Base-by-base conservation (phyloP, 495 filamentous ascomycete genomes). In the Neurospora africana region DNA sequence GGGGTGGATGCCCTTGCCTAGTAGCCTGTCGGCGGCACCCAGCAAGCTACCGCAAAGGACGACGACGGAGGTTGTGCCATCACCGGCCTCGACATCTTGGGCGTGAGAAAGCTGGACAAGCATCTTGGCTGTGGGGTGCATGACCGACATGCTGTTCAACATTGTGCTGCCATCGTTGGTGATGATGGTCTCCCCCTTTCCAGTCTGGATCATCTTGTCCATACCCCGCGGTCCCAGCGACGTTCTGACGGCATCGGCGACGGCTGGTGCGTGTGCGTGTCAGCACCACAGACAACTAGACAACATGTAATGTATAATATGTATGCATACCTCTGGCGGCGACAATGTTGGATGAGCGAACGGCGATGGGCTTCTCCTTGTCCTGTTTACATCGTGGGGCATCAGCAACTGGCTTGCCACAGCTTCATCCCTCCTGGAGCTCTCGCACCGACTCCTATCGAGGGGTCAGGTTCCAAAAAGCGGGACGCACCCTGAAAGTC, bases 181-280 rank as follows among this genome's bases (percentile, higher is more conserved):
- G 82, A 99, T 99, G 78, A 98, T 95, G 65, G 95, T 98, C 80
- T 96, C 90, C 82, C 96, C 96, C 80, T 93, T 97, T 75, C 93
- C 91, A 36, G 92, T 96, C 88, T 95, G 91, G 74, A 99, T 98
- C 95, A 99, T 99, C 86, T 99, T 99, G 84, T 99, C 95, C 94
- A 97, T 97, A 69, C 84, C 85, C 79, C 86, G 78, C 74, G 86
- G 86, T 53, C 86, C 86, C 43, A 86, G 77, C 53, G 84, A 88
- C 68, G 92, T 97, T 85, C 95, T 88, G 80, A 99, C 95, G 75
- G 95, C 95, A 89, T 99, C 95, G 78, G 96, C 89, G 76, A 99
- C 94, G 78, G 95, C 95, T 95, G 41, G 69, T 74, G 40, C 8
- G n/a, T 17, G 61, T 33, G 7, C 58, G 30, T 17, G 23, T 70